Base-by-base conservation (phyloP, 2,329 filamentous ascomycete genomes). In the Aspergillus neoniger region DNA sequence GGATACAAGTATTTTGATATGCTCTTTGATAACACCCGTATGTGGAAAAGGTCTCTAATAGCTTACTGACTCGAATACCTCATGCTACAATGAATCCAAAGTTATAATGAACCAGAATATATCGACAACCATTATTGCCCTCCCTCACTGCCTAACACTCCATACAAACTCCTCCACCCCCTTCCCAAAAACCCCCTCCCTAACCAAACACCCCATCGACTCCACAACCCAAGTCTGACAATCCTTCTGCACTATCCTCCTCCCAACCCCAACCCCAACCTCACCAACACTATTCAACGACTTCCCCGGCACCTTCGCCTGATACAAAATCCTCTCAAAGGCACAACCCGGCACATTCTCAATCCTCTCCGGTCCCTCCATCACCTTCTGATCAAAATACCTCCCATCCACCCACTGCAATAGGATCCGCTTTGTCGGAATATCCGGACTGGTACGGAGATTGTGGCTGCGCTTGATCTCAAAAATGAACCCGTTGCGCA, bases 221-320 rank as follows among this genome's bases (percentile, higher is more conserved):
- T 76, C 73, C 5, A 76, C 65, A 53, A 75, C 71, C 75, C 74
- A 77, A 10, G 72, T 75, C 65, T 77, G 72, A 52, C 74, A 77
- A 44, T 77, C 64, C 32, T 66, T 69, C 44, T 73, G 72, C n/a
- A 36, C 61, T 41, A 76, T 55, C 58, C 61, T 73, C 38, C 53
- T 62, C 7, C 59, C 36, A 25, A 49, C 36, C 7, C n/a, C 9
- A 10, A 28, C 25, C 2, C 30, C 8, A 32, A 23, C n/a, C 48
- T 14, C 23, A 44, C 8, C 21, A 41, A 64, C 49, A 2, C 49
- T 32, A 48, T 64, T 70, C 54, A 72, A 39, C 10, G 55, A 57
- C 58, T 63, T 65, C 23, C 38, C 59, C 0, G 64, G 66, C 25
- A 49, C 56, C 36, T 64, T 25, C 0, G 63, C 57, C 28, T 65